Base-by-base conservation (phyloP, 495 filamentous ascomycete species). In the Jackrogersella minutella region DNA sequence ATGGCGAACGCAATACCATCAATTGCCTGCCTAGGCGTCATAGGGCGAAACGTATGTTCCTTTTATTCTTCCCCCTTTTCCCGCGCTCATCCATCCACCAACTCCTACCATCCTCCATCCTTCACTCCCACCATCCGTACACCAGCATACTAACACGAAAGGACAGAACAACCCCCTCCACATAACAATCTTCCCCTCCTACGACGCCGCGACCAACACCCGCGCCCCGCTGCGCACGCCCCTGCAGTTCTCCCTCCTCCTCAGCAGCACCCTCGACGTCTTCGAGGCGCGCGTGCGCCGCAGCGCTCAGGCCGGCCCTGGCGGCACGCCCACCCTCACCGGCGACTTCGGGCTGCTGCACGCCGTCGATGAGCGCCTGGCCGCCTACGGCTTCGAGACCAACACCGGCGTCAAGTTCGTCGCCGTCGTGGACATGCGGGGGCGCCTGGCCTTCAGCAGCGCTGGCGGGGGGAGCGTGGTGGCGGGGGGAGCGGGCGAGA, bases 321-420 rank as follows among this genome's bases (percentile, higher is more conserved):
- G 40, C 34, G 41, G 21, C 43, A 46, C 57, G 17, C 69, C 88
- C 16, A 88, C 79, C 0, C 73, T 86, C 1, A 76, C 77, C 1
- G 93, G 94, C 68, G 96, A 98, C 71, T 91, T 93, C 58, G 96
- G 96, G 5, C 84, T 98, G 0, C 82, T 99, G 31, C 93, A 97
- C 75, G 91, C 91, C 14, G 81, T 99, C 39, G 96, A 98, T 78
- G 96, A 99, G 76, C 86, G 92, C 9, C 80, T 98, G 17, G 92
- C 93, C 14, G 87, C 89, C 57, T 99, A 97, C 80, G 95, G 95
- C 62, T 98, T 91, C 87, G 82, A 97, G 72, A 98, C 95, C n/a
- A 97, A 96, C 75, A 98, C 96, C 5, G 94, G 93, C 5, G 87
- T 94, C 26, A 93, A 91, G 75, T 86, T 99, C 66, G 86, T 97